Evolutionary conservation across 495 filamentous ascomycete genomes (phyloP), one percentile per base, ranked within the genome.

Genomic region (Astrocystis sublimbata): DNA sequence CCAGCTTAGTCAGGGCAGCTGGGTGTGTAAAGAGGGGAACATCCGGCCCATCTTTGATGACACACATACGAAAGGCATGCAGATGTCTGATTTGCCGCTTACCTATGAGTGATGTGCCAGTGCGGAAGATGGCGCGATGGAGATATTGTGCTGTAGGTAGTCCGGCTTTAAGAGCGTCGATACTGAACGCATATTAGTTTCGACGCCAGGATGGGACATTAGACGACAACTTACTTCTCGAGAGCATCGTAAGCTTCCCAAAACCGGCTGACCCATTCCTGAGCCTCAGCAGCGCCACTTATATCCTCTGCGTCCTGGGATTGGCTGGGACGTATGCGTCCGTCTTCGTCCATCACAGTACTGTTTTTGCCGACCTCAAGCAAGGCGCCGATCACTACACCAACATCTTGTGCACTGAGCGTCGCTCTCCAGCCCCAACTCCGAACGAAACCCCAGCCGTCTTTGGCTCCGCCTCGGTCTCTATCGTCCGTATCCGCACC

Each of bases 371-470:
- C 93, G 47, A 98, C 92, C 75, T 98, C 94, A 2, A 98, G 84
- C 53, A 98, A 87, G 12, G 94, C 91, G 53, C 92, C 91, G 31
- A 97, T 83, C 31, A 98, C 86, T 8, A 96, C 90, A 31, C 89
- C 93, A 0, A 97, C 91, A 71, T 98, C 94, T 40, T 89, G 89
- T 10, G 94, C 96, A 58, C 88, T 92, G 1, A 98, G 82, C 43
- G 92, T 96, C 0, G 92, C 94, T 71, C 92, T 91, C 93, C 92
- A 98, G 17, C 94, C 94, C 94, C 94, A 98, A 71, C 90, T 94
- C 38, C 93, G 84, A 17, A 98, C 93, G 70, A 98, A 98, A 2
- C 94, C 96, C 91, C 96, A 97, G 12, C 91, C 92, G 71, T 96
- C 89, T 65, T 90, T 90, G 31, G 83, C 81, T 21, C 84, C 85